These are phyloP conservation scores for Colletotrichum liaoningense DNA, from an alignment of 2,329 filamentous ascomycete genomes.

Conservation along the genomic window DNA sequence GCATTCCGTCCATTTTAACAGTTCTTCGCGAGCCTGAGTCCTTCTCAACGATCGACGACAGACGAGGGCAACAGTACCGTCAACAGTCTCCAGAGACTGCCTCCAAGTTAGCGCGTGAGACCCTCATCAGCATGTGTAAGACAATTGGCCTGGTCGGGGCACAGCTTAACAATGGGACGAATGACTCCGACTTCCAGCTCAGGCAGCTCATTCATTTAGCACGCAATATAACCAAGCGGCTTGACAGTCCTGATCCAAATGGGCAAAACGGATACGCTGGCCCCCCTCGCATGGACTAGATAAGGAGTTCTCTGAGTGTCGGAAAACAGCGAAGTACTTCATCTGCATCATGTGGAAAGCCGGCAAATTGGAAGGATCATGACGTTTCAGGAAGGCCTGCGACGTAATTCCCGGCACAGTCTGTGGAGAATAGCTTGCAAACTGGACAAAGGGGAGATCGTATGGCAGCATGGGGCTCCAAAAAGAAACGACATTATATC, in stretches of 20 bases:
- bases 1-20: conserved; percentile 30
- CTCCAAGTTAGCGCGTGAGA: conserved; percentile 29
- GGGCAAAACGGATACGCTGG: conserved; percentile 22
- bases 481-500: too few relatives aligned
- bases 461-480: too few relatives aligned
- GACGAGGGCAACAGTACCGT: conserved; percentile 19
- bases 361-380: neutral
- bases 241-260: conserved; percentile 26
- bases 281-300: conserved; percentile 5
- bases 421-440: too few relatives aligned
- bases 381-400: neutral
- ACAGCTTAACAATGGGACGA: conserved; percentile 32
- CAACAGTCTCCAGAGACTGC: conserved; percentile 29
- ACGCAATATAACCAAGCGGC: conserved; percentile 28
- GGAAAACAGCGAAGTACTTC: neutral
- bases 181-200: conserved; percentile 32
- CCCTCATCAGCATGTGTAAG: conserved; percentile 32
- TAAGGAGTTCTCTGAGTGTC: too few relatives aligned
- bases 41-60: conserved; percentile 21
- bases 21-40: conserved; percentile 30
- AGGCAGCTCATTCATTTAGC: conserved; percentile 34
- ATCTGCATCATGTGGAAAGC: neutral
- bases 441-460: too few relatives aligned
- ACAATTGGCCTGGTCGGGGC: conserved; percentile 28
- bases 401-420: too few relatives aligned